A percentile compares a stretch with the other conserved stretches of the same genome.
These are phyloP conservation scores for Tardiomyces digboiensis DNA, from an alignment of 1,139 yeast genomes.

Conservation along the genomic window DNA sequence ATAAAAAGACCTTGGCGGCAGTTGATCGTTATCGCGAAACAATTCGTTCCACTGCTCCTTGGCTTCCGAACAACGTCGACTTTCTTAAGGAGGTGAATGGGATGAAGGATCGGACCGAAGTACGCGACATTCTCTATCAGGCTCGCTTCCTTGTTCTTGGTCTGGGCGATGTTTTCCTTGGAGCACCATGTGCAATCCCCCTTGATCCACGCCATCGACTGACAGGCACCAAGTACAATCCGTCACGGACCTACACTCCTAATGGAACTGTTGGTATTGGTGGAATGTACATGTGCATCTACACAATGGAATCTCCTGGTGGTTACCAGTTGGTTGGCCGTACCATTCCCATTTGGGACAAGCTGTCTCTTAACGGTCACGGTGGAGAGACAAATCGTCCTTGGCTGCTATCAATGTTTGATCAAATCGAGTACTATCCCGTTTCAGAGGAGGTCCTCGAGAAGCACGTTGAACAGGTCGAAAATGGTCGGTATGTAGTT, in stretches of 20 bases:
- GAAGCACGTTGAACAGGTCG: conserved; percentile 55
- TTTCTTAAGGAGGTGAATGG: conserved; percentile 86
- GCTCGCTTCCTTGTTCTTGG: conserved; percentile 92
- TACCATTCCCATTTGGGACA: conserved; percentile 97
- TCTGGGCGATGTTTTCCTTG: conserved; percentile 93
- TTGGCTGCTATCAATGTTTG: conserved; percentile 88
- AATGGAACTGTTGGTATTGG: conserved; percentile 98
- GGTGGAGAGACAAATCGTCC: conserved; percentile 49
- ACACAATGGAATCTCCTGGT: conserved; percentile 98
- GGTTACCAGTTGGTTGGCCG: conserved; percentile 96
- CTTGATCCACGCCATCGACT: conserved; percentile 93
- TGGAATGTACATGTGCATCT: conserved; percentile 97
- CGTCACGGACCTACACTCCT: conserved; percentile 92
- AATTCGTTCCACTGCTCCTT: conserved; percentile 86
- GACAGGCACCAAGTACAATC: conserved; percentile 90
- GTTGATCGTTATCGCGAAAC: conserved; percentile 90
- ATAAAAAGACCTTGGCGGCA: conserved; percentile 76
- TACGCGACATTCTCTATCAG: conserved; percentile 72
- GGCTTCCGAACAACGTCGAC: conserved; percentile 97
- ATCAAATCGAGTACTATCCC: conserved; percentile 90
- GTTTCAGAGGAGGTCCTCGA: conserved; percentile 81
- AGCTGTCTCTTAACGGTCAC: conserved; percentile 57
- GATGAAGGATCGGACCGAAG: conserved; percentile 55
- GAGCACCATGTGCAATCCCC: conserved; percentile 98
- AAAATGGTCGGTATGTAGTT: conserved; percentile 72